Evolutionary conservation across 768 basidiomycete species (phyloP).

Genomic region (Kwoniella mangroviensis): DNA sequence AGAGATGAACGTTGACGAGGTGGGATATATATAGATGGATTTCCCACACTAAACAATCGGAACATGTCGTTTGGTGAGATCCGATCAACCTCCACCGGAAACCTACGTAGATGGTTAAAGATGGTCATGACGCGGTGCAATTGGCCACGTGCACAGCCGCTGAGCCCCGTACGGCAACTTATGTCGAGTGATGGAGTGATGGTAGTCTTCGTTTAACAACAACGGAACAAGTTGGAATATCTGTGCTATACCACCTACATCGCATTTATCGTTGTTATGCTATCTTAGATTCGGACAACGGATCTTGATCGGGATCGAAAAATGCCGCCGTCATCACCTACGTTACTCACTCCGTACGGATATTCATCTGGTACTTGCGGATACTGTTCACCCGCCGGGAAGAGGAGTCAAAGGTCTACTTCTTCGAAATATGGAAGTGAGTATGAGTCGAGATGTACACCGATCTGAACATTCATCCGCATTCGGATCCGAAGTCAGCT

Average conservation of each 20-base stretch:
- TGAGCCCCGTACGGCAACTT: not conserved
- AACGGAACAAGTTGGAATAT: not conserved
- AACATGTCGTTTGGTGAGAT: not conserved
- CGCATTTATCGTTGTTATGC: too few species aligned
- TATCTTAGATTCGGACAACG: too few species aligned
- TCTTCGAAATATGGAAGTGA: constrained; percentile 54
- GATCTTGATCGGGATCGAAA: not conserved
- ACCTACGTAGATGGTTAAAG: too few species aligned
- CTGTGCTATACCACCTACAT: too few species aligned
- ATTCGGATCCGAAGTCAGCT: too few species aligned
- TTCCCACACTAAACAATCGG: constrained; percentile 2
- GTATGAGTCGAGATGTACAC: constrained; percentile 36
- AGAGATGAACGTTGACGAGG: not conserved
- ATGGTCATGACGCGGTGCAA: too few species aligned
- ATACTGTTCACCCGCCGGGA: constrained; percentile 49
- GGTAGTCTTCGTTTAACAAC: not conserved
- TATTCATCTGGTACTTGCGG: constrained; percentile 50
- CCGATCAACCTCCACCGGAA: constrained; percentile 1
- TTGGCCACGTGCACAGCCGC: constrained; percentile 2
- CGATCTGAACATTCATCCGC: not conserved
- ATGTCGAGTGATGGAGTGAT: not conserved
- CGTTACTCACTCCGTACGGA: constrained; percentile 35
- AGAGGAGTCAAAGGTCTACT: constrained; percentile 24
- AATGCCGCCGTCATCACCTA: constrained; percentile 6
- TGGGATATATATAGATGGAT: not conserved